Percentiles rank a stretch among this genome's conserved stretches.
Evolutionary conservation across 2,329 filamentous ascomycete genomes (phyloP).

Genomic region (Ophiostoma australiae): DNA sequence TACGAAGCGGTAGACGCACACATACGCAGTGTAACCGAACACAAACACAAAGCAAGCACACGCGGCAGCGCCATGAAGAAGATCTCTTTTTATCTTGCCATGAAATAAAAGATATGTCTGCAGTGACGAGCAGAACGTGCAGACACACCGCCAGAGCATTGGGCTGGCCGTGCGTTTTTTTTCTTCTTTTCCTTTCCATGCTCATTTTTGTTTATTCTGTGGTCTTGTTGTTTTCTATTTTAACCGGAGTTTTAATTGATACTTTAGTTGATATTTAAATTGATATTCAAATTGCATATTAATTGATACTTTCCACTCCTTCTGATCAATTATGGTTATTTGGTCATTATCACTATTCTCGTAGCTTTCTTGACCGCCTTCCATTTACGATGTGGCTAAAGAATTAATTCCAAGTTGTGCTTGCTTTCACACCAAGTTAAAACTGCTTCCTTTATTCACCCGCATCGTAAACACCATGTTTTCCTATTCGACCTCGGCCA

Average conservation of each 20-base stretch:
- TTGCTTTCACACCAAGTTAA: not conserved
- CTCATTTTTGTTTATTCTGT: not conserved
- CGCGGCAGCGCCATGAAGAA: not conserved
- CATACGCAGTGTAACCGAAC: not conserved
- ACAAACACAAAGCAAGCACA: conserved; percentile 1
- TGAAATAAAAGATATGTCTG: not conserved
- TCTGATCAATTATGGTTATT: too few species aligned
- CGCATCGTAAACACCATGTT: too few species aligned
- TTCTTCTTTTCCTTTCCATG: not conserved
- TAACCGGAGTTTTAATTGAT: too few species aligned
- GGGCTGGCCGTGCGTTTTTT: not conserved
- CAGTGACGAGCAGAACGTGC: conserved; percentile 2
- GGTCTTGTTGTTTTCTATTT: not conserved
- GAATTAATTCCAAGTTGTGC: not conserved
- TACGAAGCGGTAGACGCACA: conserved; percentile 10
- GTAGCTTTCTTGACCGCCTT: not conserved
- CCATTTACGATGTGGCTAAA: not conserved
- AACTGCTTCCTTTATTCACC: not conserved
- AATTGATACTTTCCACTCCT: not conserved
- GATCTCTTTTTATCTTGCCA: not conserved
- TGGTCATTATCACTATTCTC: too few species aligned
- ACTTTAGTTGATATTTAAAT: not conserved
- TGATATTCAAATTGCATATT: too few species aligned
- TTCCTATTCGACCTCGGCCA: not conserved
- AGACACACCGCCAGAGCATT: conserved; percentile 4